Evolutionary conservation across 192 early-diverging fungal species (phyloP), one percentile per base, ranked within the genome.

Genomic region (Backusella tuberculispora): DNA sequence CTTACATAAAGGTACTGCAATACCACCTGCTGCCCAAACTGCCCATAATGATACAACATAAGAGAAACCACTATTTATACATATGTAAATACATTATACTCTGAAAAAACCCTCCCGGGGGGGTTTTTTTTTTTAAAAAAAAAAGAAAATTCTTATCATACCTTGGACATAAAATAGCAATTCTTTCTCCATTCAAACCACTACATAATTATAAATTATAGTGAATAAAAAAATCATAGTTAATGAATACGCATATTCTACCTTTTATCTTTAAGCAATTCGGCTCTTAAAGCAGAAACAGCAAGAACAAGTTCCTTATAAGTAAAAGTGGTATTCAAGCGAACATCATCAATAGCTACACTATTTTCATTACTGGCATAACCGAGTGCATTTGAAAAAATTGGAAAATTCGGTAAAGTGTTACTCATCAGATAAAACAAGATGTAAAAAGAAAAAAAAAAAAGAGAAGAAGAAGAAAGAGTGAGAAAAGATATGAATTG

Each of bases 1-100:
- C 76, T 68, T 77, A 85, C 91, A 89, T 37, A 97, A 79, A 26
- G 95, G 95, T 37, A 97, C 94, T 5, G 90, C 92, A 6, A 94
- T 86, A n/a, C 90, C 93, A 26, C 92, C 92, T 6, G 89, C 86
- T 6, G 88, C 89, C 93, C 93, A 97, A 70, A 92, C 83, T 12
- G 88, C 88, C 88, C 90, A 93, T 80, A 90, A 90, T 53, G 83
- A 80, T 1, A 87, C 87, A 1, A 88, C 89, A 81, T 93, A 92
- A 64, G 85, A 79, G 76, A 91, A 93, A 65, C 84, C 85, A 78
- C 83, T 89, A 26, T 82, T 84, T 72, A 80, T 83, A 41, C 85
- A 79, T 78, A 81, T 78, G 1, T 79, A 82, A 42, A 87, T 53
- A 24, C 50, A 60, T 3, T 34, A 34, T 34, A 34, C 29, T 34